A percentile compares a stretch with the other conserved stretches of the same genome.
phyloP scores from a whole-genome alignment of 176 grass and related monocot species.

The Oryza rufipogon region DNA sequence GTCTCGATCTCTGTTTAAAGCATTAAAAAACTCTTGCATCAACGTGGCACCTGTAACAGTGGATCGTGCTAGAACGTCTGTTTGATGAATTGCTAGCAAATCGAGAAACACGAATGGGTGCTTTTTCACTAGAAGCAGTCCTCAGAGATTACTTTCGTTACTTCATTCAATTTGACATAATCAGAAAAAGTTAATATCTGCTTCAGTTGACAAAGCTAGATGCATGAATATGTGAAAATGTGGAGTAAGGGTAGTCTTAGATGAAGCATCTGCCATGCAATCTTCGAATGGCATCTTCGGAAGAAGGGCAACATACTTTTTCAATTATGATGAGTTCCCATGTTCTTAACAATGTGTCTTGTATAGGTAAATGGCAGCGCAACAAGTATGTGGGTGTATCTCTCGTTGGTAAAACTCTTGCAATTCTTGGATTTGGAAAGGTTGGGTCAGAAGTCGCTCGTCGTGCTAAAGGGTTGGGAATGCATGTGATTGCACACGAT shows the following conservation, averaged over 20 bases:
- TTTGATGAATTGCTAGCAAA: neutral
- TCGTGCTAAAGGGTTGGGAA: slow-evolving; percentile 80
- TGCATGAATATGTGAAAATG: neutral
- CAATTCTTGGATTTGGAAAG: slow-evolving; percentile 88
- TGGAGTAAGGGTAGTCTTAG: neutral
- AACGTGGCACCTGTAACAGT: neutral
- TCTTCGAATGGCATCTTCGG: neutral
- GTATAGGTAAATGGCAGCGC: slow-evolving; percentile 68
- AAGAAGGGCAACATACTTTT: neutral
- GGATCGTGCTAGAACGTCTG: slow-evolving; percentile 6
- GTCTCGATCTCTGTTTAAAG: neutral
- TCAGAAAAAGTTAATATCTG: neutral
- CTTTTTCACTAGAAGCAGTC: neutral
- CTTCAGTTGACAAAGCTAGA: neutral
- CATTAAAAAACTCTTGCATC: neutral
- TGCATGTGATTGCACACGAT: slow-evolving; percentile 83
- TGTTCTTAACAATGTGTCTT: neutral
- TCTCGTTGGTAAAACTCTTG: slow-evolving; percentile 75
- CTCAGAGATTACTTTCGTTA: neutral
- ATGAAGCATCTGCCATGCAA: neutral
- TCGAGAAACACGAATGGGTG: neutral
- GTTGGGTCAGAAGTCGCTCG: slow-evolving; percentile 85
- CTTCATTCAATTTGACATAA: neutral
- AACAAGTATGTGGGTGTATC: slow-evolving; percentile 91
- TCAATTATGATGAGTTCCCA: neutral